Base-by-base conservation (phyloP, 148 eudicot genomes). In the Simmondsia chinensis region DNA sequence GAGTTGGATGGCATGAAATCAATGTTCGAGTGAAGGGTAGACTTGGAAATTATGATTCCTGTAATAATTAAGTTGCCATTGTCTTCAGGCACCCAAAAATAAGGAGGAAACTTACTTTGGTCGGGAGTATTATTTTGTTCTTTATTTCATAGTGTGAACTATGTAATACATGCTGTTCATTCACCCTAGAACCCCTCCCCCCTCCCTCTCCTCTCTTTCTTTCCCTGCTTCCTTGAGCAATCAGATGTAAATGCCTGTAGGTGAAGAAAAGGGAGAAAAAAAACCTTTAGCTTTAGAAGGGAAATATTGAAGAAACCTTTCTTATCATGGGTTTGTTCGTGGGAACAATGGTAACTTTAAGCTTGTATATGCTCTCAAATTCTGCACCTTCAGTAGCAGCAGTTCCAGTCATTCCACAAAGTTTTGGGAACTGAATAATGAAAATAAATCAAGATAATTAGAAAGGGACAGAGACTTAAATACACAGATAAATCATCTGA, bases 331-430 rank as follows among this genome's bases (percentile, higher is more conserved):
- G 77, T 63, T 75, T 93, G 74, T 93, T 93, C 60, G 99, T 93
- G 23, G 99, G 99, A 53, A 93, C 94, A 39, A 69, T 86, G 26
- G 99, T 86, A 52, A 86, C 96, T 73, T 86, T 82, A 48, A 93
- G 93, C 67, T 86, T 93, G 87, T 86, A 93, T 59, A 93, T 93
- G 63, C 99, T 93, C 70, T 82, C 96, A 73, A 93, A 93, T 64
- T 93, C 99, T 56, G 96, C 71, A 50, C 82, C 80, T 66, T 93
- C 99, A 29, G 99, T 93, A 34, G 96, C 89, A 25, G 99, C 99
- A 31, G 99, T 93, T 39, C 99, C 99, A 52, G 99, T 93, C 99
- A 93, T 93, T 67, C 99, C 99, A 66, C 99, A 93, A 27, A 93
- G 88, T 75, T 82, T 93, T 17, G 94, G 89, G 49, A 93, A 93